These are phyloP conservation scores for Sporisorium graminicola DNA, from an alignment of 1,284 basidiomycete species.

Conservation along the genomic window DNA sequence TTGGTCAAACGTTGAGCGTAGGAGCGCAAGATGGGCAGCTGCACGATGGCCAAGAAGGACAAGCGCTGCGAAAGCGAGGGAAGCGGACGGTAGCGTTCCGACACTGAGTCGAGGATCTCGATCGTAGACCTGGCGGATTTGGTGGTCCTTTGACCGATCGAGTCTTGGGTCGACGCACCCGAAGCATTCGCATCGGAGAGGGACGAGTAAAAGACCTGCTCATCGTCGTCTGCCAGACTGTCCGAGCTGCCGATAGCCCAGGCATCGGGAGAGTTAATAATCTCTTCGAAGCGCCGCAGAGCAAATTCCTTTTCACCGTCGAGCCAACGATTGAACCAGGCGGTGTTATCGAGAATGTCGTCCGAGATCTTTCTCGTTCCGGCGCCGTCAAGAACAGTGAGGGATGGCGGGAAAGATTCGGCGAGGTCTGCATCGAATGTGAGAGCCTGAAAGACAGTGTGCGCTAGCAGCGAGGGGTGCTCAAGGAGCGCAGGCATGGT, in stretches of 20 bases:
- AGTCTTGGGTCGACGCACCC: neutral
- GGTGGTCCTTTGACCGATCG: constrained; percentile 46
- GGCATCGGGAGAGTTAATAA: constrained; percentile 83
- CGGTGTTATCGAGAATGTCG: constrained; percentile 82
- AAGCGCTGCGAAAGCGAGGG: constrained; percentile 82
- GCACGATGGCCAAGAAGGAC: constrained; percentile 84
- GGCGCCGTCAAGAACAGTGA: constrained; percentile 43
- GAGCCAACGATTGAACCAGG: constrained; percentile 92
- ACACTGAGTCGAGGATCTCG: constrained; percentile 54
- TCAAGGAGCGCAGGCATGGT: constrained; percentile 79
- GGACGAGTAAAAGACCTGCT: constrained; percentile 47
- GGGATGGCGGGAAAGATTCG: constrained; percentile 41
- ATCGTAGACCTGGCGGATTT: constrained; percentile 52
- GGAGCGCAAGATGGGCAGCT: constrained; percentile 83
- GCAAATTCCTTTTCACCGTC: constrained; percentile 75
- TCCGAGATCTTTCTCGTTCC: constrained; percentile 72
- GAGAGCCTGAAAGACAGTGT: constrained; percentile 92
- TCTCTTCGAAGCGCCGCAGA: constrained; percentile 82
- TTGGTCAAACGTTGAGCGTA: constrained; percentile 84
- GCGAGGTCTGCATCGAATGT: constrained; percentile 86
- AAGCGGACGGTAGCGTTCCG: constrained; percentile 89
- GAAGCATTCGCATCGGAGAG: neutral
- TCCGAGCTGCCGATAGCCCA: constrained; percentile 85
- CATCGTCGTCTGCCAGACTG: constrained; percentile 73
- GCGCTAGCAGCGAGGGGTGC: constrained; percentile 87